phyloP scores from a whole-genome alignment of 176 grass and related monocot genomes.

The Oryza coarctata region DNA sequence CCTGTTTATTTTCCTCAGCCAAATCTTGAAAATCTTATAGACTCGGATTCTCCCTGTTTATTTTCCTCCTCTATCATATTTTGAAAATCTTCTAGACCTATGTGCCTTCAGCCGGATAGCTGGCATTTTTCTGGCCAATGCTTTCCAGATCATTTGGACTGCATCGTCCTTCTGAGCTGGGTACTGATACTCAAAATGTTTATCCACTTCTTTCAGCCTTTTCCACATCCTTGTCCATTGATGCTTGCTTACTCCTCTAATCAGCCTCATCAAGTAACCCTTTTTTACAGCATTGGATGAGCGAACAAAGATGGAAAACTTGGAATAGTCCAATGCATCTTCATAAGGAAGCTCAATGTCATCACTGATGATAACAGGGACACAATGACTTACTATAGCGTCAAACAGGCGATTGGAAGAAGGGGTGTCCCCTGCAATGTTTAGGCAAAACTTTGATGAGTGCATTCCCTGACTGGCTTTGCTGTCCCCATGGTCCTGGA shows the following conservation, averaged over 20 bases:
- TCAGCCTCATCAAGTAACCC: constrained; percentile 54
- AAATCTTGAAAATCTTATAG: constrained; percentile 47
- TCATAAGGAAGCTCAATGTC: constrained; percentile 89
- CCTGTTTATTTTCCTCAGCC: constrained; percentile 14
- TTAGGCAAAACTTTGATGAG: constrained; percentile 80
- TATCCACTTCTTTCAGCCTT: constrained; percentile 66
- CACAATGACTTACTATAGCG: constrained; percentile 64
- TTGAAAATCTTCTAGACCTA: constrained; percentile 59
- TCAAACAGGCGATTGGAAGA: constrained; percentile 77
- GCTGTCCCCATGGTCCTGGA: constrained; percentile 80
- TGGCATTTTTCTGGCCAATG: constrained; percentile 59
- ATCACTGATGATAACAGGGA: constrained; percentile 80
- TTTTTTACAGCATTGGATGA: constrained; percentile 66
- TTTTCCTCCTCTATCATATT: constrained; percentile 39
- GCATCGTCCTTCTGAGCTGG: constrained; percentile 66
- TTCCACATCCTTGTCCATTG: constrained; percentile 66
- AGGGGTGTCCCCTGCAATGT: constrained; percentile 87
- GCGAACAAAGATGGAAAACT: constrained; percentile 80
- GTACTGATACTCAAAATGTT: constrained; percentile 64
- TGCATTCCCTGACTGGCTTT: constrained; percentile 81
- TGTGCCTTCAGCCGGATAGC: constrained; percentile 54
- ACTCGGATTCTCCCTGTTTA: constrained; percentile 19
- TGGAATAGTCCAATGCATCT: constrained; percentile 72
- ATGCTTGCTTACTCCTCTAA: constrained; percentile 48
- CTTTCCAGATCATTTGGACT: constrained; percentile 84